phyloP scores from a whole-genome alignment of 805 yeast genomes.

The Hanseniaspora thailandica region DNA sequence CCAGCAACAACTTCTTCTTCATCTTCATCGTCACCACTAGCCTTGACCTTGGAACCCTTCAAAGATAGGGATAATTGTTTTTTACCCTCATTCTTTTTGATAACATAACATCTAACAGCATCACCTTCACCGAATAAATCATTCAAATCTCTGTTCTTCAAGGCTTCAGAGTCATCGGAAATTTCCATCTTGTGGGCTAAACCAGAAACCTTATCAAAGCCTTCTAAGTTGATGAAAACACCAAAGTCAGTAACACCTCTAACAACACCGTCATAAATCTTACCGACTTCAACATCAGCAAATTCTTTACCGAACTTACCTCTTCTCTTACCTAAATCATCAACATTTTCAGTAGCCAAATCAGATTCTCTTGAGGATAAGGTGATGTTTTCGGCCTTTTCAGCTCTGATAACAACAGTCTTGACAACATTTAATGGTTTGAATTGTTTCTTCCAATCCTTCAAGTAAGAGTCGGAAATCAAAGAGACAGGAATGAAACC shows the following conservation, averaged over 20 bases:
- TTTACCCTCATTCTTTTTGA: constrained; percentile 50
- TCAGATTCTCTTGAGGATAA: constrained; percentile 73
- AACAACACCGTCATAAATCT: constrained; percentile 64
- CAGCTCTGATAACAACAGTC: constrained; percentile 59
- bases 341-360: constrained; percentile 50
- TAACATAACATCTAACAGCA: constrained; percentile 71
- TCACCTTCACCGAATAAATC: constrained; percentile 80
- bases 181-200: constrained; percentile 78
- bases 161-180: constrained; percentile 43
- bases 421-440: constrained; percentile 57
- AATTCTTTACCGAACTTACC: constrained; percentile 42
- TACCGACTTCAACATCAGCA: constrained; percentile 59
- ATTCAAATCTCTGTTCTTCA: constrained; percentile 41
- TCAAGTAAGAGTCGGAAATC: constrained; percentile 66
- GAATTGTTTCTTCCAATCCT: constrained; percentile 79
- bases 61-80: constrained; percentile 77
- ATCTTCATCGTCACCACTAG: constrained; percentile 29
- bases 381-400: constrained; percentile 51
- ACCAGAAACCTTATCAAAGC: constrained; percentile 65
- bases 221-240: constrained; percentile 73
- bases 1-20: constrained; percentile 25
- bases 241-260: constrained; percentile 76
- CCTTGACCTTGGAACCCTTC: constrained; percentile 79
- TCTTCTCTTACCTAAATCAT: constrained; percentile 1
- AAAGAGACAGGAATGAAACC: constrained; percentile 76